Conservation (phyloP, 441 rosid species). For the Viola pubescens region DNA sequence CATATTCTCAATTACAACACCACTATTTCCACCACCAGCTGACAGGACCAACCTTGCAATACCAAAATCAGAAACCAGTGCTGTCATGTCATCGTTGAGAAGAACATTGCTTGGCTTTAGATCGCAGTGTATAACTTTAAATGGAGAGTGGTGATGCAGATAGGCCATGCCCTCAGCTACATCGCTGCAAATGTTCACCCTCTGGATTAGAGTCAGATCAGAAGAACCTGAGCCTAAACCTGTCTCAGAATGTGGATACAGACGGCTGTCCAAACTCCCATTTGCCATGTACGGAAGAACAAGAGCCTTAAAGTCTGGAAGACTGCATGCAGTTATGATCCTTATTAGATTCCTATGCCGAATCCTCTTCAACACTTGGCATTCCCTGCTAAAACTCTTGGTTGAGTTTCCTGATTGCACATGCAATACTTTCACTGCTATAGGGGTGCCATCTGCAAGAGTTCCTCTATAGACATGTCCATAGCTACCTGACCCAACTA, state of each 20-base stretch:
- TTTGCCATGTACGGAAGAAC: conserved; percentile 28
- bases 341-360: conserved; percentile 26
- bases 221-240: conserved; percentile 24
- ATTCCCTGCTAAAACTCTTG: conserved; percentile 25
- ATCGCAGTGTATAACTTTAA: conserved; percentile 25
- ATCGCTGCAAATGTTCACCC: conserved; percentile 24
- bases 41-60: conserved; percentile 29
- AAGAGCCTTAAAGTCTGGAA: conserved; percentile 26
- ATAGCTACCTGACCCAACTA: conserved; percentile 22
- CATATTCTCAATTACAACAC: conserved; percentile 26
- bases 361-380: conserved; percentile 24
- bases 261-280: conserved; percentile 21
- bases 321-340: conserved; percentile 24
- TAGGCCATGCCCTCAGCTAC: conserved; percentile 26
- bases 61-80: conserved; percentile 25
- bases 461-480: conserved; percentile 23
- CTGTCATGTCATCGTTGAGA: conserved; percentile 25
- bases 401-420: conserved; percentile 19
- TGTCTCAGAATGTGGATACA: conserved; percentile 13
- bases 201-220: conserved; percentile 25
- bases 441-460: conserved; percentile 19
- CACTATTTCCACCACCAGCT: conserved; percentile 27
- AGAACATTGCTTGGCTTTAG: conserved; percentile 29
- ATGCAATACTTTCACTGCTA: conserved; percentile 26
- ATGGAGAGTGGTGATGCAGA: conserved; percentile 24